Base-by-base conservation (phyloP, 2,329 filamentous ascomycete species). In the Phoma sp. region DNA sequence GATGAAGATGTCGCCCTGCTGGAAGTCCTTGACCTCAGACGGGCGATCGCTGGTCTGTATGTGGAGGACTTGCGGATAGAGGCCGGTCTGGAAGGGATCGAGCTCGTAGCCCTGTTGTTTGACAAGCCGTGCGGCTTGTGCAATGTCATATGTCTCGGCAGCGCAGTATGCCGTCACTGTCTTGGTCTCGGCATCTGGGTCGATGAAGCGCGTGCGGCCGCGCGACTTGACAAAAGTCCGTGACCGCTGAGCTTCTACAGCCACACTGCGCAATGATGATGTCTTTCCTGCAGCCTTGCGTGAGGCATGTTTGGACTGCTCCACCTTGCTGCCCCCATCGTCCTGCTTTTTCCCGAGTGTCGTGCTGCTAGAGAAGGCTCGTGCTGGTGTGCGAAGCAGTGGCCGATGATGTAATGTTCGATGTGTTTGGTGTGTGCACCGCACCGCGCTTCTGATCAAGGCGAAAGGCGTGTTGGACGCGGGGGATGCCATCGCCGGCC, bases 1-100 rank as follows among this genome's bases (percentile, higher is more conserved):
- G 52, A 99, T 88, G 70, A 98, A 98, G 45, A 98, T 86, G 76
- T 99, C 95, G 30, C 92, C 93, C 43, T 70, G 68, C 33, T 69
- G 85, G 83, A 74, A 68, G 80, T 79, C 49, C 77, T 79, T 73
- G 44, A 75, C 68, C 53, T 73, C 71, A 14, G 69, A 64, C 6
- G 73, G 64, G 45, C 71, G 65, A 42, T 76, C 76, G 0, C 72
- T 73, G 7, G 76, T 78, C 50, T 78, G 79, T 11, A 88, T 75
- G 64, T 89, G 86, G 32, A 89, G 79, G 30, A 89, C 86, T 65
- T 89, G 86, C 1, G 86, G 85, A 58, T 83, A 86, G 3, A 89
- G 77, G 3, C 82, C 83, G 1, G 86, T 89, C 39, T 80, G 76
- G 56, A 80, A 79, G 1, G 86, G 86, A 67, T 89, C 86, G n/a